Evolutionary conservation across 208 protist genomes (phyloP), one percentile per base, ranked within the genome.

Genomic region (Herpetomonas tarakana): DNA sequence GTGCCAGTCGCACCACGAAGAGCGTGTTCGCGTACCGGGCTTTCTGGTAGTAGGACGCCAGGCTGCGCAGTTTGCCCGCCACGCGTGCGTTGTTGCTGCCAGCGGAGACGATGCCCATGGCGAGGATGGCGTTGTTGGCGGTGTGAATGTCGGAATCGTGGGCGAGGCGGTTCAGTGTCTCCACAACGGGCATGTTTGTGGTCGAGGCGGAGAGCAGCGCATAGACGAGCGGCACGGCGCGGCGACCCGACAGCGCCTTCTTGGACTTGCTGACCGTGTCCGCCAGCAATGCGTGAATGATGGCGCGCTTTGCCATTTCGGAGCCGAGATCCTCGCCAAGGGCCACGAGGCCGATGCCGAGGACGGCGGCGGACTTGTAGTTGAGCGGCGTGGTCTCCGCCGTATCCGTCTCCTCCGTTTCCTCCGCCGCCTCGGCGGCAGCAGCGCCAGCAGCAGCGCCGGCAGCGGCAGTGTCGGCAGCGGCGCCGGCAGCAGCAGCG

Each of bases 31-130:
- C 64, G 62, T 91, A 93, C 24, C 82, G 55, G 25, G 99, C 92
- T 71, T 97, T 98, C 14, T 87, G 71, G 73, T 99, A 99, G 79
- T 99, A 99, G 0, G 79, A 73, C 2, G 97, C 90, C 21, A 99
- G 84, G 39, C 94, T 89, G 46, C 97, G 83, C 26, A 99, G 75
- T 68, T 98, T 88, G 56, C 76, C 79, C 14, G 96, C 95, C 18
- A 98, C 93, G 29, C 98, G 76, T 7, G 97, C 95, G 71, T 99
- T 99, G 74, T 99, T 99, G 28, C 98, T 99, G 18, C 98, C 98
- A 3, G 96, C 93, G 3, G 90, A 45, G 27, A 93, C 90, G 21
- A 99, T 63, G 46, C 99, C 99, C 65, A 99, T 83, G 1, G 94
- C 94, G 3, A 99, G 54, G 63, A 99, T 98, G 39, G 98, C 97